Percentiles rank a stretch among this genome's conserved stretches.
Evolutionary conservation across 495 filamentous ascomycete species (phyloP).

Genomic region (Acidomyces sp.): DNA sequence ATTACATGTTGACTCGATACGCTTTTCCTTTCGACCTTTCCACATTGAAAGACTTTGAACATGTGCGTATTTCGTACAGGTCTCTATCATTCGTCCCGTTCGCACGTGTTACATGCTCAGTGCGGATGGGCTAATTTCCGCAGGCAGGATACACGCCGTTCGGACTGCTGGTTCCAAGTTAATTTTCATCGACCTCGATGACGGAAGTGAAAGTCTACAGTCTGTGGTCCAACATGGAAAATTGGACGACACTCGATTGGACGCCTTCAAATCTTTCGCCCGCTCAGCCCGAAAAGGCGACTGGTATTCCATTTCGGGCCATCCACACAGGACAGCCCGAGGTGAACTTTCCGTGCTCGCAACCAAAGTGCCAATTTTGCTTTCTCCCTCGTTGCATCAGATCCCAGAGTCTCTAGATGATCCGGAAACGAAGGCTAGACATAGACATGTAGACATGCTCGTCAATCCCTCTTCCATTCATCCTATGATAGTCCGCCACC

Average conservation of each 20-base stretch:
- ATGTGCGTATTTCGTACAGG: no score
- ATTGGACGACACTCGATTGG: slow-evolving; percentile 33
- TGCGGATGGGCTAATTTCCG: slow-evolving; percentile 16
- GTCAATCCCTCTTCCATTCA: slow-evolving; percentile 53
- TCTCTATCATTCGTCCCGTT: no score
- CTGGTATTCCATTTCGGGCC: slow-evolving; percentile 55
- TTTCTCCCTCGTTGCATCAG: slow-evolving; percentile 64
- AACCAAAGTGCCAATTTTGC: slow-evolving; percentile 49
- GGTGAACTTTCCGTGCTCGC: slow-evolving; percentile 71
- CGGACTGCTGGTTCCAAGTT: slow-evolving; percentile 56
- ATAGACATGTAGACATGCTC: slow-evolving; percentile 72
- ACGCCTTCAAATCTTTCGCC: slow-evolving; percentile 46
- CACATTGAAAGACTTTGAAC: no score
- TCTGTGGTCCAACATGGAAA: slow-evolving; percentile 53
- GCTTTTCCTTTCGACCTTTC: no score
- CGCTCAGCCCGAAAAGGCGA: slow-evolving; percentile 57
- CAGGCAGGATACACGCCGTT: slow-evolving; percentile 52
- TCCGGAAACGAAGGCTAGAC: slow-evolving; percentile 49
- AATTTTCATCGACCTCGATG: slow-evolving; percentile 69
- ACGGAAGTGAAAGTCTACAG: slow-evolving; percentile 53
- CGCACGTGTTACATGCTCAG: not conserved
- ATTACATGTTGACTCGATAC: no score
- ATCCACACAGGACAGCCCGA: slow-evolving; percentile 51
- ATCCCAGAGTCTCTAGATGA: slow-evolving; percentile 53
- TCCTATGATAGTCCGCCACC: slow-evolving; percentile 56